Percentiles rank a stretch among this genome's conserved stretches.
phyloP scores from a whole-genome alignment of 306 rosid genomes.

The Vigna mungo region DNA sequence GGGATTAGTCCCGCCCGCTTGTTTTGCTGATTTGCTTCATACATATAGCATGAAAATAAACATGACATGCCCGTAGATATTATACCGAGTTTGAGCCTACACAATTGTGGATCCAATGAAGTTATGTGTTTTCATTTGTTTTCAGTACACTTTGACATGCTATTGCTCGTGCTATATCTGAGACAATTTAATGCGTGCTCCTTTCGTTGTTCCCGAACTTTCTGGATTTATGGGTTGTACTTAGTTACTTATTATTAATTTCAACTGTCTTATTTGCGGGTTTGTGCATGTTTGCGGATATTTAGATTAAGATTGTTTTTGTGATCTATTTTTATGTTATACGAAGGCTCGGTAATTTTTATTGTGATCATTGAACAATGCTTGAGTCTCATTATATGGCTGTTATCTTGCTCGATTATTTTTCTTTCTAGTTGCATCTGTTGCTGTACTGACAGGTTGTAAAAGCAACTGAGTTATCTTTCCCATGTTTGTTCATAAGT shows the following conservation, averaged over 20 bases:
- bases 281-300: conserved; percentile 5
- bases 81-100: neutral
- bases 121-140: neutral
- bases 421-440: no score
- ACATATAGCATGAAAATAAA: conserved; percentile 12
- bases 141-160: neutral
- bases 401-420: no score
- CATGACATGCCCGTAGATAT: neutral
- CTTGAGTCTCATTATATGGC: no score
- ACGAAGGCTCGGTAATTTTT: conserved; percentile 57
- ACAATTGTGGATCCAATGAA: neutral
- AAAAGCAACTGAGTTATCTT: no score
- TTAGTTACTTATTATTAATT: neutral
- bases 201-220: neutral
- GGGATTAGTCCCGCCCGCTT: neutral
- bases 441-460: no score
- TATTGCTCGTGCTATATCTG: neutral
- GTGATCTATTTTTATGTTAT: neutral
- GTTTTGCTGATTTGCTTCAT: conserved; percentile 30
- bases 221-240: conserved; percentile 1
- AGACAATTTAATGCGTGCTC: neutral
- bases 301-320: conserved; percentile 1
- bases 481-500: neutral
- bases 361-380: neutral
- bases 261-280: neutral